These are phyloP conservation scores for Diaporthe humulicola DNA, from an alignment of 2,329 filamentous ascomycete genomes.

Conservation along the genomic window DNA sequence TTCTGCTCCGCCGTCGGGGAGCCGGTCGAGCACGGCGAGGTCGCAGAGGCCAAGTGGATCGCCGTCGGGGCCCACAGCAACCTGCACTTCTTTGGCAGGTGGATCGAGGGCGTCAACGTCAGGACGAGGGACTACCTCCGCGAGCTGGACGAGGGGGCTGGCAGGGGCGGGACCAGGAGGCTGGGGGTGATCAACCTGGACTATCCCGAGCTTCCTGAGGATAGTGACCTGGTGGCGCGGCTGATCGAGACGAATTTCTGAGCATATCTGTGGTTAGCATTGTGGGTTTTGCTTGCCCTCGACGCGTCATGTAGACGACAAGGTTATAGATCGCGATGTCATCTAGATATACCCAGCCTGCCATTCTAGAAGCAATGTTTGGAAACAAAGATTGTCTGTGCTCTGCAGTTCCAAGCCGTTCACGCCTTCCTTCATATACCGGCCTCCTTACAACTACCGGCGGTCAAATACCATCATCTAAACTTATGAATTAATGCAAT, in stretches of 20 bases:
- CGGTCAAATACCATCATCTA: not conserved
- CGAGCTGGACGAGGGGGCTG: constrained; percentile 41
- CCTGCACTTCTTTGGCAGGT: constrained; percentile 50
- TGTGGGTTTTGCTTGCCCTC: not conserved
- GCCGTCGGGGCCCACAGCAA: constrained; percentile 58
- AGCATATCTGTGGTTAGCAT: not conserved
- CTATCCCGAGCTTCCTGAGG: constrained; percentile 45
- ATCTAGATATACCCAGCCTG: not conserved
- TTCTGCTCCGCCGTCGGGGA: constrained; percentile 59
- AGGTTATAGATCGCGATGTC: not conserved
- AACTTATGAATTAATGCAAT: not conserved
- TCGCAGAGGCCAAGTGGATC: constrained; percentile 57
- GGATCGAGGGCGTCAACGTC: constrained; percentile 59
- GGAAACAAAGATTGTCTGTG: not conserved
- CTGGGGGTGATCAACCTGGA: constrained; percentile 45
- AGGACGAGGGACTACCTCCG: constrained; percentile 50
- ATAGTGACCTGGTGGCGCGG: constrained; percentile 54
- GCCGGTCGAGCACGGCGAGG: constrained; percentile 51
- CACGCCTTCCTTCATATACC: not conserved
- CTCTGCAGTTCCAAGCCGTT: not conserved
- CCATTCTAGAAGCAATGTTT: not conserved
- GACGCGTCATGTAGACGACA: not conserved
- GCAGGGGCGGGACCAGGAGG: constrained; percentile 44
- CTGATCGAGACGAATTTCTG: constrained; percentile 57
- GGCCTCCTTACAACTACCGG: not conserved